phyloP scores from a whole-genome alignment of 202 grass and related monocot species.

The Elaeis oleifera region DNA sequence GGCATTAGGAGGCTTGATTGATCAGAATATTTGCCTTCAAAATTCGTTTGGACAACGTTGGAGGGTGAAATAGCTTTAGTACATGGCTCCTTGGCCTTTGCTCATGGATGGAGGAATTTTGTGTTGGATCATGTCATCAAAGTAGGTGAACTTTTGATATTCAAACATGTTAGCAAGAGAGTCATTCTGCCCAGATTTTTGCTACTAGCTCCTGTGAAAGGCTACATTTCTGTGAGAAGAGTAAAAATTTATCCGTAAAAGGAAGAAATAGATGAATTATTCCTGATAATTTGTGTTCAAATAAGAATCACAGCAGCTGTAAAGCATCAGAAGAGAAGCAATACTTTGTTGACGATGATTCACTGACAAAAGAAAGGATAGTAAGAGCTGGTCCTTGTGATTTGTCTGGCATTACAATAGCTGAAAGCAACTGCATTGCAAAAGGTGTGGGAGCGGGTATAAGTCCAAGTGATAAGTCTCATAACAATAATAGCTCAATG shows the following conservation, averaged over 20 bases:
- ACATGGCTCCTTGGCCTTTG: slow-evolving; percentile 29
- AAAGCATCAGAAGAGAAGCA: slow-evolving; percentile 20
- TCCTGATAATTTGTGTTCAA: not conserved
- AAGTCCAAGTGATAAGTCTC: no score
- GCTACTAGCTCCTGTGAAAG: slow-evolving; percentile 39
- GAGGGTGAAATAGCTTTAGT: slow-evolving; percentile 29
- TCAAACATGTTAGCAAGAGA: slow-evolving; percentile 40
- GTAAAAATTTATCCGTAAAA: slow-evolving; percentile 34
- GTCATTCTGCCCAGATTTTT: slow-evolving; percentile 56
- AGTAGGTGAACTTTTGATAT: slow-evolving; percentile 54
- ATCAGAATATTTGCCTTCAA: slow-evolving; percentile 37
- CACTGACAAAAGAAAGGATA: not conserved
- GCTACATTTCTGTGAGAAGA: slow-evolving; percentile 36
- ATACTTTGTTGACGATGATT: not conserved
- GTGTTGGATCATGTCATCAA: slow-evolving; percentile 45
- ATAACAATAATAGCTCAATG: no score
- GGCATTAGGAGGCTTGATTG: slow-evolving; percentile 25
- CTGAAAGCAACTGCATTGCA: no score
- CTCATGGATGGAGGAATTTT: slow-evolving; percentile 52
- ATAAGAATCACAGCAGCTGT: not conserved
- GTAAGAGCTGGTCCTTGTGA: not conserved
- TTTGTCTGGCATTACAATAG: not conserved
- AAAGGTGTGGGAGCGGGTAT: no score
- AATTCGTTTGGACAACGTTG: slow-evolving; percentile 42
- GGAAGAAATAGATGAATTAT: slow-evolving; percentile 21